A percentile compares a stretch with the other conserved stretches of the same genome.
Conservation (phyloP, 352 stramenopile genomes). For the Blastocystis sp. region DNA sequence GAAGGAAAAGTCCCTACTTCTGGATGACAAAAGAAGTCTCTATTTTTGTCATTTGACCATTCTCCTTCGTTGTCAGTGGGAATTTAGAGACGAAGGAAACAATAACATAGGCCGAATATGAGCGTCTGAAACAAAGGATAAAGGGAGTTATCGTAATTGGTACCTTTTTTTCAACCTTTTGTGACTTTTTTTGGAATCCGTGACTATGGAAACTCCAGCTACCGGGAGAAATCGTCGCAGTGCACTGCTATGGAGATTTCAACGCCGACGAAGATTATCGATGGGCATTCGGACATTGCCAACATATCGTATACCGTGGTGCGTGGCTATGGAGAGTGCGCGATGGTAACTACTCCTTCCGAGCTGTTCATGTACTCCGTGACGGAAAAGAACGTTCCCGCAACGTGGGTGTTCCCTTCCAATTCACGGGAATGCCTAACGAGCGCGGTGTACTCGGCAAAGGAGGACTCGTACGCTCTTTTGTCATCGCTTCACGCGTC, state of each 20-base stretch:
- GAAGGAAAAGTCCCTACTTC: too few relatives aligned
- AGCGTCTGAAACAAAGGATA: too few relatives aligned
- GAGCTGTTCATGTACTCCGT: constrained; percentile 36
- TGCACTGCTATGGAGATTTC: constrained; percentile 34
- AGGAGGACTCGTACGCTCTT: not conserved
- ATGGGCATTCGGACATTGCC: constrained; percentile 36
- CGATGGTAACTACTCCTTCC: constrained; percentile 39
- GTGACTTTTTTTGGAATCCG: too few relatives aligned
- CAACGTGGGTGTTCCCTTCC: constrained; percentile 54
- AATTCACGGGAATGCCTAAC: constrained; percentile 32
- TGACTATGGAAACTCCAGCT: too few relatives aligned
- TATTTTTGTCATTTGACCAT: too few relatives aligned
- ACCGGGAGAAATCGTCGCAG: not conserved
- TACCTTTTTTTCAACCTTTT: too few relatives aligned
- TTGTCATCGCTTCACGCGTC: not conserved
- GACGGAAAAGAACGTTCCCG: constrained; percentile 5
- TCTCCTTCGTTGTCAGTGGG: too few relatives aligned
- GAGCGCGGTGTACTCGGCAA: constrained; percentile 16
- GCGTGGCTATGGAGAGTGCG: constrained; percentile 40
- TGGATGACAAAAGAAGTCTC: too few relatives aligned
- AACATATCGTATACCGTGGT: constrained; percentile 17
- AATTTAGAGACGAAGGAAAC: too few relatives aligned
- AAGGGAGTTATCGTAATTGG: too few relatives aligned
- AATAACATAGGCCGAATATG: too few relatives aligned
- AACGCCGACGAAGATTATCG: constrained; percentile 40